Evolutionary conservation across 1,284 basidiomycete genomes (phyloP).

Genomic region (Anthracocystis walkeri): DNA sequence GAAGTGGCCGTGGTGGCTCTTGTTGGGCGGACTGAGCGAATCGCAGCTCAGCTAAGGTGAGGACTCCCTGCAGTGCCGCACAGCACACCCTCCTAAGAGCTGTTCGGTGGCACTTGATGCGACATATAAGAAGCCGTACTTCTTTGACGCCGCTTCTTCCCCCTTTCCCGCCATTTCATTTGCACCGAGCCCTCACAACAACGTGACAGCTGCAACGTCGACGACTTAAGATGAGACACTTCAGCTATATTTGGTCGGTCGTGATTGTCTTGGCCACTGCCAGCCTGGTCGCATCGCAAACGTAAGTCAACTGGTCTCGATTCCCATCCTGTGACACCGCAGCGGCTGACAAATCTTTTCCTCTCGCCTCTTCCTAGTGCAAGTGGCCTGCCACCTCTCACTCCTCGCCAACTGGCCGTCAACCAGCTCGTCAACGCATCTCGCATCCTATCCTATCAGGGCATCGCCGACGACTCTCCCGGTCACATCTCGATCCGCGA

Average conservation of each 20-base stretch:
- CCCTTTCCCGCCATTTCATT: background rate
- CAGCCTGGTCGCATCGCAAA: conserved; percentile 9
- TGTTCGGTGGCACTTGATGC: background rate
- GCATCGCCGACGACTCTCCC: conserved; percentile 40
- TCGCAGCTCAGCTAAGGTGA: background rate
- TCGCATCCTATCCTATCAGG: conserved; percentile 40
- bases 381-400: conserved; percentile 30
- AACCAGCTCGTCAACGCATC: conserved; percentile 52
- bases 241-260: background rate
- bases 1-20: background rate
- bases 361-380: background rate
- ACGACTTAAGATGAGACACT: conserved; percentile 7
- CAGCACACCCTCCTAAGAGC: background rate
- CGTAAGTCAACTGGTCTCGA: conserved; percentile 4
- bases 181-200: background rate
- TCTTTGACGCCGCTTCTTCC: background rate
- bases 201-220: background rate
- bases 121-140: conserved; percentile 4
- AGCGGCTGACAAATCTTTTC: background rate
- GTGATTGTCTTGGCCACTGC: background rate
- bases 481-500: conserved; percentile 48
- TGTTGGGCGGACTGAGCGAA: background rate
- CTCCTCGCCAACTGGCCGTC: conserved; percentile 43
- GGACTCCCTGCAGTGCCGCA: background rate
- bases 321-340: no score